phyloP scores from a whole-genome alignment of 2,329 filamentous ascomycete genomes.

The Alternaria sp. region DNA sequence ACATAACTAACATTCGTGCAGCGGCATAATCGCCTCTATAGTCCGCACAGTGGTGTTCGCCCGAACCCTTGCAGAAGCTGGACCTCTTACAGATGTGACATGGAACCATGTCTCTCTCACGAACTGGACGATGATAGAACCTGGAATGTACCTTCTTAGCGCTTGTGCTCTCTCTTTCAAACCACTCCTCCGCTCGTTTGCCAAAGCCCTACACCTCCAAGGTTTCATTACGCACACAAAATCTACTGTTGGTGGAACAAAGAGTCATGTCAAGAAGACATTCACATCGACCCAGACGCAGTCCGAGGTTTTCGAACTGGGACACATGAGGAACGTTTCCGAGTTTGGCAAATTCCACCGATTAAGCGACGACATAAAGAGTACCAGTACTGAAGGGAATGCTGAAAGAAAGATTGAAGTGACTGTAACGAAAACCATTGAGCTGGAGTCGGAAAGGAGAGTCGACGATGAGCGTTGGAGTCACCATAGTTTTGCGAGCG shows the following conservation, averaged over 20 bases:
- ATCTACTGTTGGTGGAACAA: conserved; percentile 12
- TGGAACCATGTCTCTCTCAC: conserved; percentile 32
- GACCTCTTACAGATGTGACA: conserved; percentile 29
- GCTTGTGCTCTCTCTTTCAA: conserved; percentile 38
- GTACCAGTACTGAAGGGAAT: conserved; percentile 2
- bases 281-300: background rate
- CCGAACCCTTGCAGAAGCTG: conserved; percentile 14
- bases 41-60: conserved; percentile 35
- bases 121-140: conserved; percentile 40
- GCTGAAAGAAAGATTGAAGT: conserved; percentile 8
- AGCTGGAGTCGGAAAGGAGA: conserved; percentile 5
- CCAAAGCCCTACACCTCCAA: conserved; percentile 28
- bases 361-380: conserved; percentile 15
- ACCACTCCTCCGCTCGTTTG: conserved; percentile 34
- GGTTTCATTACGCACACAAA: conserved; percentile 30
- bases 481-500: background rate
- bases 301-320: conserved; percentile 18
- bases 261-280: conserved; percentile 7
- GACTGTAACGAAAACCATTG: conserved; percentile 19
- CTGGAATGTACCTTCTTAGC: conserved; percentile 37
- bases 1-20: conserved; percentile 9
- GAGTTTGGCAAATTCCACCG: conserved; percentile 18
- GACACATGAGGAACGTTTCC: conserved; percentile 17
- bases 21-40: conserved; percentile 37
- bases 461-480: conserved; percentile 5